Evolutionary conservation across 1,139 yeast species (phyloP), one percentile per base, ranked within the genome.

Genomic region (Sugiyamaella novakii): DNA sequence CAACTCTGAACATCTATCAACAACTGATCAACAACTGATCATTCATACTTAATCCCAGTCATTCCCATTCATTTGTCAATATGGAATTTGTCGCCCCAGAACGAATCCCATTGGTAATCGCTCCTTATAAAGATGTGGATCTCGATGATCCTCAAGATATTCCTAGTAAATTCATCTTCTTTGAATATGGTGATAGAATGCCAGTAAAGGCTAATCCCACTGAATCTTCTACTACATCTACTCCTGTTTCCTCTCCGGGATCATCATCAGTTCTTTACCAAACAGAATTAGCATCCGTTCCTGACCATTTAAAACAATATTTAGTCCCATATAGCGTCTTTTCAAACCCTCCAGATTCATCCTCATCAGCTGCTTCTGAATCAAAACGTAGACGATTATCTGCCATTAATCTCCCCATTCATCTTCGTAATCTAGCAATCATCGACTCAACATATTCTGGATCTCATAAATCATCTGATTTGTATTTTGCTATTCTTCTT

Each of bases 381-480:
- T 42, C 43, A 7, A 21, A 28, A 11, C 37, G 43, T 24, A 29
- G 46, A 35, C 34, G 41, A 21, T 18, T 29, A 25, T 29, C 46
- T 14, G 46, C 46, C n/a, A 31, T 38, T 17, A 30, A 31, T 45
- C 34, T 53, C 10, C 63, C 63, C 3, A 36, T 43, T 7, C 65
- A 63, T 34, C 57, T 66, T 29, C 52, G 60, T 15, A 60, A 61
- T 47, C 54, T 68, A 35, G 63, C 67, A 1, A 59, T 69, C 12
- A 61, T 69, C 11, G 69, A 69, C 51, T 67, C 71, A n/a, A 59
- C 62, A 35, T 50, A 54, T 5, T 63, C 70, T 1, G 71, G 70
- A 2, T 46, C 59, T 3, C 59, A 57, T 21, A 46, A 52, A 34
- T 60, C 65, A 15, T 53, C 62, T 2, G 61, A 54, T 11, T 44